A percentile compares a stretch with the other conserved stretches of the same genome.
phyloP scores from a whole-genome alignment of 176 grass and related monocot species.

The Oryza rufipogon region DNA sequence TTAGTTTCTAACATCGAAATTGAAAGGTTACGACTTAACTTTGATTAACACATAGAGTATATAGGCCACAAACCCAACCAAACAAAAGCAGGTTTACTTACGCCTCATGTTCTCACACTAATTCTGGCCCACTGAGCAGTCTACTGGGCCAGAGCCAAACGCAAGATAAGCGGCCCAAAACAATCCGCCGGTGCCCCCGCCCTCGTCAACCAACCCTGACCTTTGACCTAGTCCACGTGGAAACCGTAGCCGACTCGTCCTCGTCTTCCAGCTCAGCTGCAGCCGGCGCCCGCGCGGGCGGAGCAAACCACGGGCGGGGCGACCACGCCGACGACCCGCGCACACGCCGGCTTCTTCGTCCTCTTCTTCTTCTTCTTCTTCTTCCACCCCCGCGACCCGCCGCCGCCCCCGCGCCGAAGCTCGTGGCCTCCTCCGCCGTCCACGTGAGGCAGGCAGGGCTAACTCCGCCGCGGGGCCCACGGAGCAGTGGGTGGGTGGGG shows the following conservation, averaged over 20 bases:
- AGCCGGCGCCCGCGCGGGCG: neutral
- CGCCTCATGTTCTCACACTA: neutral
- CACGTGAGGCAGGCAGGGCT: neutral
- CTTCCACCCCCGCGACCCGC: neutral
- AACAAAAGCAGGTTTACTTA: no score
- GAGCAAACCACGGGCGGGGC: neutral
- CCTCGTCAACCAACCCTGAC: neutral
- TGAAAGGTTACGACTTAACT: no score
- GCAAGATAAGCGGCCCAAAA: neutral
- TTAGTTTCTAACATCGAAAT: no score
- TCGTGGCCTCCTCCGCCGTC: constrained; percentile 13
- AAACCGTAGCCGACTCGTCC: neutral
- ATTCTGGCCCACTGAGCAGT: neutral
- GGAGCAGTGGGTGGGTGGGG: neutral
- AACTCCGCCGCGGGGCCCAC: neutral
- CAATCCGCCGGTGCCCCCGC: neutral
- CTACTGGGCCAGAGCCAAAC: neutral
- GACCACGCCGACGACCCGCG: neutral
- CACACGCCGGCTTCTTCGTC: neutral
- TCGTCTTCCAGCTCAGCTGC: neutral
- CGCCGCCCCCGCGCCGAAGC: neutral
- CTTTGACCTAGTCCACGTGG: neutral
- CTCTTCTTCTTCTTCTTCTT: neutral
- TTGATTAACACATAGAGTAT: no score
- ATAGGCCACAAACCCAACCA: no score